phyloP scores from a whole-genome alignment of 1,284 basidiomycete species.

The Moesziomyces sp. region DNA sequence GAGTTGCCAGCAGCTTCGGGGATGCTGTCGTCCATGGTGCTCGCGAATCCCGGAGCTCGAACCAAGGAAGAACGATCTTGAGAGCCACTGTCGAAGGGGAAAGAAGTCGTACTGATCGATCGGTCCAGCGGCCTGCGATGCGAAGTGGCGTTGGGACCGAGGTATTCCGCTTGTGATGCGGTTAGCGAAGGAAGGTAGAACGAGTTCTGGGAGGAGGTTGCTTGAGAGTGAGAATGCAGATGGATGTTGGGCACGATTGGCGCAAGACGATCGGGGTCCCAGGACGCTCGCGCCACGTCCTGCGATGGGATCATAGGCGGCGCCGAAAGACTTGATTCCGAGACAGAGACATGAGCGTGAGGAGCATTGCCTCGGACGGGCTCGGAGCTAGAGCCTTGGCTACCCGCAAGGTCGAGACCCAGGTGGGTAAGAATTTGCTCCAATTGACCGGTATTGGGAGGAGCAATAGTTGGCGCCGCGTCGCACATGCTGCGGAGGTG shows the following conservation, averaged over 20 bases:
- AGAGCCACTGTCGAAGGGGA: constrained; percentile 15
- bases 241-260: constrained; percentile 2
- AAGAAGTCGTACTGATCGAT: constrained; percentile 15
- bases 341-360: too few species aligned
- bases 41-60: constrained; percentile 2
- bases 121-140: constrained; percentile 29
- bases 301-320: constrained; percentile 26
- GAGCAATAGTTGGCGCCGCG: constrained; percentile 5
- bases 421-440: constrained; percentile 36
- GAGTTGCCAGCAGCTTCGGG: background rate
- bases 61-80: constrained; percentile 6
- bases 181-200: constrained; percentile 31
- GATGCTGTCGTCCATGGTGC: constrained; percentile 9
- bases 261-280: constrained; percentile 15
- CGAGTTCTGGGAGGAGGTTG: constrained; percentile 27
- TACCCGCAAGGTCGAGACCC: constrained; percentile 16
- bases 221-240: constrained; percentile 13
- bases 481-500: constrained; percentile 27
- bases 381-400: constrained; percentile 6
- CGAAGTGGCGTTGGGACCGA: constrained; percentile 29
- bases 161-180: constrained; percentile 27
- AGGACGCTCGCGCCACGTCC: constrained; percentile 7
- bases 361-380: too few species aligned
- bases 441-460: constrained; percentile 22
- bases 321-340: background rate